Base-by-base conservation (phyloP, 345 rosid genomes). In the Eutrema japonicum region DNA sequence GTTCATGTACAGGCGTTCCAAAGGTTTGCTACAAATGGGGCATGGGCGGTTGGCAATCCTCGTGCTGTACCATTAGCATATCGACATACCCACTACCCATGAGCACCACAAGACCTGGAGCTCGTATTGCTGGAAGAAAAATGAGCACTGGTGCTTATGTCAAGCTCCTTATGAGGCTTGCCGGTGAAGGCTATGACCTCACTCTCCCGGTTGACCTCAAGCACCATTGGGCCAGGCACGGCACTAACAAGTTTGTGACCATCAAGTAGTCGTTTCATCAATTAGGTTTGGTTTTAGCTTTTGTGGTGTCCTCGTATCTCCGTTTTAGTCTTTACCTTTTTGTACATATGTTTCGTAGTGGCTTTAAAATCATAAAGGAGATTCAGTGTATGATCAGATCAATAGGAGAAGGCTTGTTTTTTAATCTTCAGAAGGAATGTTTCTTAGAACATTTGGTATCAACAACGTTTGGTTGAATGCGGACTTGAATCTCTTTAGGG, bases 1-100 rank as follows among this genome's bases (percentile, higher is more conserved):
- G 96, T 70, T 84, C 96, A 5, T 86, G 90, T 76, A 83, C 89
- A 26, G 90, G 92, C 8, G 38, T 77, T 29, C 78, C 78, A 38
- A 79, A 80, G 74, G 79, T 78, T 47, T 87, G 92, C 81, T 83
- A 84, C 83, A 83, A 81, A 71, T 87, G 90, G 89, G 96, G 89
- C 32, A 78, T 83, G 58, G 83, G 89, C 18, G 85, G 92, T 29
- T 86, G 96, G 90, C 92, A 89, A 75, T 87, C 92, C 55, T 84
- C 89, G 0, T 89, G 92, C 42, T 89, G 92, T 81, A 87, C 86
- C 29, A 78, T 68, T 4, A 81, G 66, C 32, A 73, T 87, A 70
- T 87, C 88, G 11, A 78, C 82, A 36, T 82, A 80, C 68, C 89
- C 90, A 41, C 89, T 86, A 5, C 96, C 96, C 18, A 75, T 83